Conservation (phyloP, 805 yeast genomes). For the Torulaspora quercuum region DNA sequence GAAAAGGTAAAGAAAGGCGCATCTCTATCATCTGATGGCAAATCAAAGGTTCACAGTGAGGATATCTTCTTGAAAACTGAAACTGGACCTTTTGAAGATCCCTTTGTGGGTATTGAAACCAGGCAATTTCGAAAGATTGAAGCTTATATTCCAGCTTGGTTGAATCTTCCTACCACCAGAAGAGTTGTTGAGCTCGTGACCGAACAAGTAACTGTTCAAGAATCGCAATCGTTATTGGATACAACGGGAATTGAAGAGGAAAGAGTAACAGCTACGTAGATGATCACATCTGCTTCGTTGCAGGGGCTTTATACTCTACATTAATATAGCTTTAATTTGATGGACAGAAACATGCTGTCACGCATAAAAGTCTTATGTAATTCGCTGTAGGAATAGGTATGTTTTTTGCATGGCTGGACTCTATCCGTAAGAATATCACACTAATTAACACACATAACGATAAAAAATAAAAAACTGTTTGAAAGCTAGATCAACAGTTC, state of each 20-base stretch:
- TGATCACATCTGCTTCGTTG: too few relatives aligned
- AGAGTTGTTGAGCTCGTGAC: constrained; percentile 86
- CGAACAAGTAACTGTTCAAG: constrained; percentile 72
- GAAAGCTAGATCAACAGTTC: too few relatives aligned
- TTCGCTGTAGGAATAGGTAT: constrained; percentile 5
- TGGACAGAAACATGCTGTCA: neutral
- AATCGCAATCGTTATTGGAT: constrained; percentile 26
- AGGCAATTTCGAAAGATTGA: constrained; percentile 78
- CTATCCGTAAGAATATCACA: too few relatives aligned
- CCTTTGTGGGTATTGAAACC: constrained; percentile 68
- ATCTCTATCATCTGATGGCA: constrained; percentile 44
- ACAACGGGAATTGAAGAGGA: constrained; percentile 9
- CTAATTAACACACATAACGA: too few relatives aligned
- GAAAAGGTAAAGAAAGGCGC: constrained; percentile 60
- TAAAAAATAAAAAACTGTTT: too few relatives aligned
- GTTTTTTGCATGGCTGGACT: constrained; percentile 4
- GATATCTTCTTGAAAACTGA: constrained; percentile 71
- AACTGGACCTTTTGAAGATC: constrained; percentile 76
- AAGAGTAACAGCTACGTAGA: neutral
- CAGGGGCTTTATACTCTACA: too few relatives aligned
- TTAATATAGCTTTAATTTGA: too few relatives aligned
- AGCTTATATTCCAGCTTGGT: constrained; percentile 93
- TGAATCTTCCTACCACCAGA: constrained; percentile 83
- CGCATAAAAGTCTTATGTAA: constrained; percentile 4
- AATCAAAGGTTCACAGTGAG: constrained; percentile 39